Base-by-base conservation (phyloP, 2,329 filamentous ascomycete species). In the Neofusicoccum parvum region DNA sequence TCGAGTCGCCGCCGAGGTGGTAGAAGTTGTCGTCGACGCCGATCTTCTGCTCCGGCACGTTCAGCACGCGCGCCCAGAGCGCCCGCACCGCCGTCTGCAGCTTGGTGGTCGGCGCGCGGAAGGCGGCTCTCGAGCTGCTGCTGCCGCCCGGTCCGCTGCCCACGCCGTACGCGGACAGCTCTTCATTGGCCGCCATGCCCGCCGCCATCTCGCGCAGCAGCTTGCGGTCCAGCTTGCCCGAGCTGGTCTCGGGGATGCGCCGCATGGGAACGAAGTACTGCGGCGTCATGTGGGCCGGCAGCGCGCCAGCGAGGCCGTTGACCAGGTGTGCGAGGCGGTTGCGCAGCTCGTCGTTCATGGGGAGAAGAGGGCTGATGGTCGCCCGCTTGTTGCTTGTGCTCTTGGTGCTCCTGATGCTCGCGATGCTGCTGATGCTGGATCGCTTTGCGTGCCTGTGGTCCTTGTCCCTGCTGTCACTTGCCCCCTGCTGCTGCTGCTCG, bases 281-380 rank as follows among this genome's bases (percentile, higher is more conserved):
- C 10, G 79, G 79, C 56, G 80, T 74, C 78, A 81, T 79, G 66
- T 76, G 75, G 37, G 71, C 68, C 0, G 79, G 77, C 14, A 80
- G 54, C 7, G 62, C 48, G 27, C 68, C 64, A 6, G 60, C 43
- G 23, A 70, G 56, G 23, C 62, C 49, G 17, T 58, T 37, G 58
- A 65, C 58, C 27, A 67, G 45, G 36, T 63, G 58, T 11, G 10
- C 53, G n/a, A 58, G 39, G n/a, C 34, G 34, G 34, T n/a, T 36
- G 32, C 20, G 20, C 34, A 58, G 53, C 20, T n/a, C 6, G 3
- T 53, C 50, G 50, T 20, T 27, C 10, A 27, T n/a, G 32, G 32
- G 32, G 36, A 23, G 34, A 53, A 53, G 32, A 39, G 17, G 36
- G 23, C 50, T 27, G 36, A 3, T 34, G 11, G n/a, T n/a, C 50